Conservation (phyloP, 805 yeast species). For the Ogataea trehalophila region DNA sequence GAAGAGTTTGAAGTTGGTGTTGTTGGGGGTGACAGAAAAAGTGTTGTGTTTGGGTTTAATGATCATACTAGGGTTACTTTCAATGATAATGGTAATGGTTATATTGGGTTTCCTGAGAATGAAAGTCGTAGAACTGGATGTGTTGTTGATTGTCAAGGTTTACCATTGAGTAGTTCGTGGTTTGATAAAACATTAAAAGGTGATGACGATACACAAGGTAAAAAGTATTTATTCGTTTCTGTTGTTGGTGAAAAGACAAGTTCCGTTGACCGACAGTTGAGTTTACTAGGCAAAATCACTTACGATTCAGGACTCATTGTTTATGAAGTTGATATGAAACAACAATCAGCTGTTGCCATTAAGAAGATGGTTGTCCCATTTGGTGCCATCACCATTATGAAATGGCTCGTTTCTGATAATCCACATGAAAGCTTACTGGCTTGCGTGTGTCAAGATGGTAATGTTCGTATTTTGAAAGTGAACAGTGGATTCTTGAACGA, state of each 20-base stretch:
- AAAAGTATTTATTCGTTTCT: slow-evolving; percentile 26
- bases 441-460: slow-evolving; percentile 27
- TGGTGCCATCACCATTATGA: slow-evolving; percentile 24
- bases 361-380: slow-evolving; percentile 17
- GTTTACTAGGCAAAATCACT: slow-evolving; percentile 8
- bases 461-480: slow-evolving; percentile 21
- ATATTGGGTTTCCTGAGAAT: slow-evolving; percentile 17
- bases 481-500: slow-evolving; percentile 8
- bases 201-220: slow-evolving; percentile 10
- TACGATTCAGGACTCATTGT: slow-evolving; percentile 20
- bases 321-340: slow-evolving; percentile 13
- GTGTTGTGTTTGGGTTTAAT: slow-evolving; percentile 17
- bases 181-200: slow-evolving; percentile 13
- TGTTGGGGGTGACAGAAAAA: not conserved
- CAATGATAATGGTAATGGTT: slow-evolving; percentile 1
- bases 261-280: slow-evolving; percentile 14
- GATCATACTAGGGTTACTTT: slow-evolving; percentile 2
- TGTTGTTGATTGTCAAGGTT: slow-evolving; percentile 28
- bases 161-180: slow-evolving; percentile 26
- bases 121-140: slow-evolving; percentile 20
- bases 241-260: slow-evolving; percentile 10
- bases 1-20: not conserved
- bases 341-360: slow-evolving; percentile 2
- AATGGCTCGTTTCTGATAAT: slow-evolving; percentile 19
- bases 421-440: slow-evolving; percentile 16